Percentiles rank a stretch among this genome's conserved stretches.
Evolutionary conservation across 345 rosid species (phyloP).

Genomic region (Bruguiera parviflora): DNA sequence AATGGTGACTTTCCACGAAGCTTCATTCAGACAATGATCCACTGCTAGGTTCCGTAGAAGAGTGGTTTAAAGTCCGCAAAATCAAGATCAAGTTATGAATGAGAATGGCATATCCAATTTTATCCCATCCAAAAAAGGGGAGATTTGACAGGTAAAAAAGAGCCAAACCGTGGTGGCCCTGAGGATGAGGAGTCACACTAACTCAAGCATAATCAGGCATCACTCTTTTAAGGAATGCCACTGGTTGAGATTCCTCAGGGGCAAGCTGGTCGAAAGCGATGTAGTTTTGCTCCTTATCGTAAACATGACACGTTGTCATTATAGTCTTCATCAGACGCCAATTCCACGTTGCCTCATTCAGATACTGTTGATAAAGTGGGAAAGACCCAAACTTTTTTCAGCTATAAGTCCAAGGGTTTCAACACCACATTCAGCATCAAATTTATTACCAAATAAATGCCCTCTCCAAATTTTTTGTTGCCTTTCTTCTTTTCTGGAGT

Average conservation of each 20-base stretch:
- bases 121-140: constrained; percentile 13
- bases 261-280: constrained; percentile 65
- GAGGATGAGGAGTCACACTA: background rate
- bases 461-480: too few species aligned
- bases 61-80: background rate
- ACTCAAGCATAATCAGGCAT: constrained; percentile 67
- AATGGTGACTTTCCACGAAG: constrained; percentile 20
- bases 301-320: constrained; percentile 86
- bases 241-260: constrained; percentile 64
- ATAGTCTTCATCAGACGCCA: constrained; percentile 95
- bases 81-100: constrained; percentile 4
- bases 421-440: background rate
- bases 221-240: constrained; percentile 63
- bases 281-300: constrained; percentile 62
- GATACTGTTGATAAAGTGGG: constrained; percentile 47
- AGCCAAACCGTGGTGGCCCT: constrained; percentile 8
- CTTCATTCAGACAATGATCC: constrained; percentile 19
- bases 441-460: too few species aligned
- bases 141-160: constrained; percentile 17
- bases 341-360: constrained; percentile 80
- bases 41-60: background rate
- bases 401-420: background rate
- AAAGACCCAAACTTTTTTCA: too few species aligned
- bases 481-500: too few species aligned
- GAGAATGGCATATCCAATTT: constrained; percentile 22